Conservation (phyloP, 1,284 basidiomycete species). For the Rhodofomes roseus region DNA sequence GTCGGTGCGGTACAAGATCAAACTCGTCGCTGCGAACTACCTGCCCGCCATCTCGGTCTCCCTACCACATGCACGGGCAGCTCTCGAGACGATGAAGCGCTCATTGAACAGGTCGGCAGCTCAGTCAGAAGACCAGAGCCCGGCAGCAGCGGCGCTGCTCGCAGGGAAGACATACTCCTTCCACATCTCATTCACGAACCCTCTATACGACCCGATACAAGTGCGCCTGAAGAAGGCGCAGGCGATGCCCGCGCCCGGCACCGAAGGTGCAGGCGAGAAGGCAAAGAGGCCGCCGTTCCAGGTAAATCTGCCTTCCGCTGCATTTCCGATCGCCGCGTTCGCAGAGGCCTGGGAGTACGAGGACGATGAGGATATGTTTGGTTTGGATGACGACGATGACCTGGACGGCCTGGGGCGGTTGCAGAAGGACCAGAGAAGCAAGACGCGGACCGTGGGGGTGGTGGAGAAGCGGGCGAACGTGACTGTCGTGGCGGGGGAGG, state of each 20-base stretch:
- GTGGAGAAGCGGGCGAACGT: slow-evolving; percentile 84
- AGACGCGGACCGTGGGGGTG: slow-evolving; percentile 70
- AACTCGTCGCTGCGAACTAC: slow-evolving; percentile 92
- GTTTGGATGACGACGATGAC: slow-evolving; percentile 65
- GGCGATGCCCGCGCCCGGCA: slow-evolving; percentile 33
- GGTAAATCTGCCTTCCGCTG: slow-evolving; percentile 68
- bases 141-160: slow-evolving; percentile 44
- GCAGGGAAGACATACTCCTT: slow-evolving; percentile 82
- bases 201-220: slow-evolving; percentile 90
- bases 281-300: slow-evolving; percentile 68
- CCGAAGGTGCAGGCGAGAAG: slow-evolving; percentile 43
- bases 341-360: slow-evolving; percentile 97
- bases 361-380: slow-evolving; percentile 84
- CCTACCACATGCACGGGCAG: slow-evolving; percentile 51
- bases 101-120: slow-evolving; percentile 38
- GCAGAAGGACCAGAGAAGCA: slow-evolving; percentile 43
- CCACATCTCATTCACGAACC: slow-evolving; percentile 88
- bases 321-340: slow-evolving; percentile 82
- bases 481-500: slow-evolving; percentile 81
- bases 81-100: slow-evolving; percentile 46
- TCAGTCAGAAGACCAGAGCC: slow-evolving; percentile 39
- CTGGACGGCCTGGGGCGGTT: slow-evolving; percentile 33
- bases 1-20: slow-evolving; percentile 94
- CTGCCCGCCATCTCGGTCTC: slow-evolving; percentile 82
- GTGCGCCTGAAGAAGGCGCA: slow-evolving; percentile 68